Base-by-base conservation (phyloP, 805 yeast genomes). In the Candida sanyiensis region DNA sequence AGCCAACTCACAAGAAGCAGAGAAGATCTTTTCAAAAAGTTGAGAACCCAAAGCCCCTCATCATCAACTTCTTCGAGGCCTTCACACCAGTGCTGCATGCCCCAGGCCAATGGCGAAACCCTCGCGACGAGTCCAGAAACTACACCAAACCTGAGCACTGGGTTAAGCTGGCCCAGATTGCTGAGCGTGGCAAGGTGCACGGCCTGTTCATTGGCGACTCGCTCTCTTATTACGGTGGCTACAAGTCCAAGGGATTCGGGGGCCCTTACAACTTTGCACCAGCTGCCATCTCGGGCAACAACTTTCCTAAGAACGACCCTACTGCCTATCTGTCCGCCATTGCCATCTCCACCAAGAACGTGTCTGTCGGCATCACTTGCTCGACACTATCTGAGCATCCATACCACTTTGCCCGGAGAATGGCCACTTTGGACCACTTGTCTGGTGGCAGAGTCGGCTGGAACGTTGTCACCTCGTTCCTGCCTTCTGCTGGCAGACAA, bases 351-450 rank as follows among this genome's bases (percentile, higher is more conserved):
- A 66, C 69, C 10, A 47, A 59, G 34, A 58, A 58, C 28, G 46
- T 65, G 17, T 40, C 57, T 12, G 64, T 64, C 47, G 70, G 65
- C 6, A 43, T 66, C 26, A 64, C 70, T 8, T 61, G 61, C 35
- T 52, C 63, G n/a, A 65, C 70, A 10, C 56, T 66, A 21, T 62
- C 64, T 41, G 70, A 65, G 37, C 58, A 57, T n/a, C 69, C 69
- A 0, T 65, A 61, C 34, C 63, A 57, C 42, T 58, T 64, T 28
- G 60, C 66, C 18, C 51, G 69, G 47, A 50, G 69, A 38, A 47
- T 64, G 38, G 64, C 68, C 5, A 65, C 70, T 5, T 51, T 65
- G 28, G 70, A 65, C 38, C 70, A 65, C 43, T 52, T 66, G 38
- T 57, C 67, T 10, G 55, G 54, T 15, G 70, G 70, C 10, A 54